phyloP scores from a whole-genome alignment of 78 protist genomes.

The Emiliania huxleyi region DNA sequence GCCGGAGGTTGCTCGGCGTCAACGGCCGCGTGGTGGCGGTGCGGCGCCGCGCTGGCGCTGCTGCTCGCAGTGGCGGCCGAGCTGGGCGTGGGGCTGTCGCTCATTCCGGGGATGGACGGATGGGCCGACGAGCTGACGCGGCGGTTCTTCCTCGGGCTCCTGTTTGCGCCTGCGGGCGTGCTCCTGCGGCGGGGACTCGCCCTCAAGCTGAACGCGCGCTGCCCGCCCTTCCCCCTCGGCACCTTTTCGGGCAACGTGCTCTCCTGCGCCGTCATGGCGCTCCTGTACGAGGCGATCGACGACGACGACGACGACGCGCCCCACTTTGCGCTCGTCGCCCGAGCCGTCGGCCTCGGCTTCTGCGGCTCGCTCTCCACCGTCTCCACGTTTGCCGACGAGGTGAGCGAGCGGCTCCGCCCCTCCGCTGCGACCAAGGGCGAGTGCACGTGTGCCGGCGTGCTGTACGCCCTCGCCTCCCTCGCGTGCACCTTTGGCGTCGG shows the following conservation, averaged over 20 bases:
- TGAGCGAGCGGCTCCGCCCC: too few relatives aligned
- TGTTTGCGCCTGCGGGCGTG: background rate
- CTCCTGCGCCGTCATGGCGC: background rate
- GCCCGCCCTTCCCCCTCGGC: background rate
- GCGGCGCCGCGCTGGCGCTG: too few relatives aligned
- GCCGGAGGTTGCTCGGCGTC: too few relatives aligned
- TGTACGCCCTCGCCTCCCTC: too few relatives aligned
- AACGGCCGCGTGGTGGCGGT: too few relatives aligned
- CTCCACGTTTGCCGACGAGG: background rate
- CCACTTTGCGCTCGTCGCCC: background rate
- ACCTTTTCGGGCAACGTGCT: background rate
- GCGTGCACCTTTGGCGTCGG: too few relatives aligned
- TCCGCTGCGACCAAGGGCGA: too few relatives aligned
- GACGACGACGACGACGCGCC: background rate
- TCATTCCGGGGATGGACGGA: too few relatives aligned
- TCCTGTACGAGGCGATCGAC: background rate
- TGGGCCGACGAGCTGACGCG: background rate
- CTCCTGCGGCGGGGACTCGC: background rate
- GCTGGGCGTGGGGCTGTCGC: too few relatives aligned
- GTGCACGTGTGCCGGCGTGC: too few relatives aligned
- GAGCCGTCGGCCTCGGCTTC: background rate
- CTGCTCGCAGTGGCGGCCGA: background rate
- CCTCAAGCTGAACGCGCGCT: background rate
- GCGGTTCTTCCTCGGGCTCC: background rate
- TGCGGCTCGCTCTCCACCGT: background rate